phyloP scores from a whole-genome alignment of 495 filamentous ascomycete genomes.

The Recurvomyces mirabilis region DNA sequence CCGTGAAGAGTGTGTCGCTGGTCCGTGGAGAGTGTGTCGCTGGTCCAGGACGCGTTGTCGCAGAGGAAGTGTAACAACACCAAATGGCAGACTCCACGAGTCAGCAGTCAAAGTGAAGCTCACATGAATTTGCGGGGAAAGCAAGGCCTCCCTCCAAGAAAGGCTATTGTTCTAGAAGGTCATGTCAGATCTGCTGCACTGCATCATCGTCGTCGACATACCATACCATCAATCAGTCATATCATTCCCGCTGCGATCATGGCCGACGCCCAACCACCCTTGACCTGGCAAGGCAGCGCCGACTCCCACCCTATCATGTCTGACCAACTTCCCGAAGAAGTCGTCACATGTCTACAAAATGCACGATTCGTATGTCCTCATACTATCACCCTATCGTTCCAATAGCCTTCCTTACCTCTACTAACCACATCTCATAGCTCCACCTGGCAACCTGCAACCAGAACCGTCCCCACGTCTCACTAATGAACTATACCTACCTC shows the following conservation, averaged over 20 bases:
- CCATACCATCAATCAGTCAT: not conserved
- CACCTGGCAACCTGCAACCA: slow-evolving; percentile 83
- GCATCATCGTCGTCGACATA: not conserved
- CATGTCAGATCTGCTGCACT: not conserved
- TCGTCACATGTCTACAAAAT: slow-evolving; percentile 83
- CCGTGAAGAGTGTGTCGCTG: no score
- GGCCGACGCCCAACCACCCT: slow-evolving; percentile 17
- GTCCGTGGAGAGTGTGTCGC: no score
- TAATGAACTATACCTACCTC: slow-evolving; percentile 99
- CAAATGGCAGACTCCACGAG: no score
- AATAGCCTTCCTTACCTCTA: not conserved
- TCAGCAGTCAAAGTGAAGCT: no score
- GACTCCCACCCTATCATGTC: slow-evolving; percentile 44
- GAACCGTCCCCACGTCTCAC: slow-evolving; percentile 80
- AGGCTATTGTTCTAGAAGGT: no score
- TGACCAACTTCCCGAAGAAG: slow-evolving; percentile 63
- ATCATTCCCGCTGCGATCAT: no score
- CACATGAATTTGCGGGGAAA: not conserved
- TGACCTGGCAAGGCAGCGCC: slow-evolving; percentile 19
- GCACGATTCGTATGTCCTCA: slow-evolving; percentile 66
- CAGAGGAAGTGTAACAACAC: no score
- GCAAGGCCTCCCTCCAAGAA: no score
- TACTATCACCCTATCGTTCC: not conserved
- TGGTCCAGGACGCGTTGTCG: no score
- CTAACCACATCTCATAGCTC: slow-evolving; percentile 44